phyloP scores from a whole-genome alignment of 768 basidiomycete genomes.

The Phaeotremella fagi region DNA sequence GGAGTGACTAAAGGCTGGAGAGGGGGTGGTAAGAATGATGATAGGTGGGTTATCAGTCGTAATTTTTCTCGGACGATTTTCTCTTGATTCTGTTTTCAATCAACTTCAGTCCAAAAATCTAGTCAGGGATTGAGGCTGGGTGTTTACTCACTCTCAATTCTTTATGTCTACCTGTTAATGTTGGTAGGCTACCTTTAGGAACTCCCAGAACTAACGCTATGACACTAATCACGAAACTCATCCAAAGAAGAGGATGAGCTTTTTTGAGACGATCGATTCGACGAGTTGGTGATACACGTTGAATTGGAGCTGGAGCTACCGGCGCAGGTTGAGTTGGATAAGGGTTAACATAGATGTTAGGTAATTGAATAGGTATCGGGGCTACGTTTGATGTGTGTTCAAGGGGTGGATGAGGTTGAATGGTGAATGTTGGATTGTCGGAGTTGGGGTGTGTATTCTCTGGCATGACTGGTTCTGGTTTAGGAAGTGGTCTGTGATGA shows the following conservation, averaged over 20 bases:
- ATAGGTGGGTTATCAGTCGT: conserved; percentile 26
- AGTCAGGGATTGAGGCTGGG: background rate
- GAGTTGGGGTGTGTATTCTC: background rate
- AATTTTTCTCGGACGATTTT: conserved; percentile 24
- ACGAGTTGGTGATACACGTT: conserved; percentile 1
- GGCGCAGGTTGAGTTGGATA: conserved; percentile 6
- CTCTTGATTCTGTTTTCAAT: conserved; percentile 24
- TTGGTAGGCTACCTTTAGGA: conserved; percentile 36
- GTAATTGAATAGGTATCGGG: conserved; percentile 30
- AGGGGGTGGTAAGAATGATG: conserved; percentile 37
- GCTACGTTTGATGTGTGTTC: background rate
- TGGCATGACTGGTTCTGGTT: conserved; percentile 1
- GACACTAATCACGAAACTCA: conserved; percentile 30
- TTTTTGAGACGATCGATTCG: background rate
- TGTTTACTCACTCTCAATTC: conserved; percentile 29
- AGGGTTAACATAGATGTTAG: conserved; percentile 32
- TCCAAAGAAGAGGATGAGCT: conserved; percentile 37
- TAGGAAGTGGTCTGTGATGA: conserved; percentile 2
- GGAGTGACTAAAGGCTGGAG: conserved; percentile 23
- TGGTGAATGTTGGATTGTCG: conserved; percentile 3
- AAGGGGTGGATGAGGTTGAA: conserved; percentile 9
- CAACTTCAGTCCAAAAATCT: background rate
- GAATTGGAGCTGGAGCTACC: conserved; percentile 2
- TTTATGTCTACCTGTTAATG: conserved; percentile 37
- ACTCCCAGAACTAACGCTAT: conserved; percentile 31